A percentile compares a stretch with the other conserved stretches of the same genome.
These are phyloP conservation scores for Plasmodium adleri DNA, from an alignment of 169 alveolate species.

Conservation along the genomic window DNA sequence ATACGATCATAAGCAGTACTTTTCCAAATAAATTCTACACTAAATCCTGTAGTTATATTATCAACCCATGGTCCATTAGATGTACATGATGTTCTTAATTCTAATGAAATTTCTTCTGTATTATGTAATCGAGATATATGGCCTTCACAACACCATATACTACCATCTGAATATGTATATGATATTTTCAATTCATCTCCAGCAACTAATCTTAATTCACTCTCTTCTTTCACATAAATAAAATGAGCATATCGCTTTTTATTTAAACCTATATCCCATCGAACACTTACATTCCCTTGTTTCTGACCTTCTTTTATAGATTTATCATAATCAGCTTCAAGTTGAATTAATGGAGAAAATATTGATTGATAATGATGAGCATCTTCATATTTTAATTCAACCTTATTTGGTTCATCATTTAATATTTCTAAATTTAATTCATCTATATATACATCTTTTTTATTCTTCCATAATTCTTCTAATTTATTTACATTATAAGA, in stretches of 20 bases:
- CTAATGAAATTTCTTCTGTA: constrained; percentile 90
- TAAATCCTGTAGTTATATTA: constrained; percentile 81
- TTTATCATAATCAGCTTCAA: constrained; percentile 95
- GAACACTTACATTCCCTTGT: constrained; percentile 86
- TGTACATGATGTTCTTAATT: constrained; percentile 83
- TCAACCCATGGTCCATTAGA: constrained; percentile 83
- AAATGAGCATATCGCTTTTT: constrained; percentile 92
- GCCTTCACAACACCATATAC: constrained; percentile 88
- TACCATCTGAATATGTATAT: constrained; percentile 78
- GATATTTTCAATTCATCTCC: constrained; percentile 92
- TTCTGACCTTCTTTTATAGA: constrained; percentile 92
- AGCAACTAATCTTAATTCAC: constrained; percentile 89
- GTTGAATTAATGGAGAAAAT: constrained; percentile 91
- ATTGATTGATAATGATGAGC: constrained; percentile 84
- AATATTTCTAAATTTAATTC: constrained; percentile 75
- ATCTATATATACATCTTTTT: constrained; percentile 71
- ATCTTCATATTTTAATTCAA: constrained; percentile 75
- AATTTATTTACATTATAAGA: constrained; percentile 65
- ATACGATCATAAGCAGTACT: constrained; percentile 95
- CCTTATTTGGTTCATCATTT: constrained; percentile 70
- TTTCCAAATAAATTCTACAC: constrained; percentile 95
- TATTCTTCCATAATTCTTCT: constrained; percentile 81
- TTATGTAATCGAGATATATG: constrained; percentile 83
- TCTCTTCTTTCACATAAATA: constrained; percentile 91
- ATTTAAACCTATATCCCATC: constrained; percentile 87